Percentiles rank a stretch among this genome's conserved stretches.
phyloP scores from a whole-genome alignment of 139 green algal genomes.

The Coelastrella sp. region DNA sequence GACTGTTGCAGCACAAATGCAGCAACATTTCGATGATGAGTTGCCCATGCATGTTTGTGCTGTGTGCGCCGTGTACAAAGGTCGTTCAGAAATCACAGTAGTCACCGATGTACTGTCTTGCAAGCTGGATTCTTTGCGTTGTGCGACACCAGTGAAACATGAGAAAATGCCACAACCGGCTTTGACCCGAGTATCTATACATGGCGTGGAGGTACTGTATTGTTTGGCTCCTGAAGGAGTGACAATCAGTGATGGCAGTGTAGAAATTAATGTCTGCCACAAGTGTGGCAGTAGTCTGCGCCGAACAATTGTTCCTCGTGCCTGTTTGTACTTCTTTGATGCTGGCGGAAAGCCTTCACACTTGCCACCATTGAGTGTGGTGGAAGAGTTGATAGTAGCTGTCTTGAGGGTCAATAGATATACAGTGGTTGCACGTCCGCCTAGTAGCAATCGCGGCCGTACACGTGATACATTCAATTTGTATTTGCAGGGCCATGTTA shows the following conservation, averaged over 20 bases:
- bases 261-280: not conserved
- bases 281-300: not conserved
- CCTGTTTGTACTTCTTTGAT: not conserved
- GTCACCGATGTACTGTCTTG: not conserved
- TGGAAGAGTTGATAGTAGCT: conserved; percentile 17
- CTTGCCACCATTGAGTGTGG: not conserved
- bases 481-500: not conserved
- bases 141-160: not conserved
- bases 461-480: not conserved
- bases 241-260: not conserved
- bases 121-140: not conserved
- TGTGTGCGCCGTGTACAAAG: not conserved
- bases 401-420: not conserved
- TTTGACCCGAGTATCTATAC: not conserved
- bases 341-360: not conserved
- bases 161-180: not conserved
- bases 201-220: not conserved
- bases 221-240: not conserved
- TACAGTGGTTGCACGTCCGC: not conserved
- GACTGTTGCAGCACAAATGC: not conserved
- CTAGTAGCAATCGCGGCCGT: not conserved
- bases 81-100: not conserved
- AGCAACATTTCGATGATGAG: not conserved
- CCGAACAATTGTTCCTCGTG: not conserved
- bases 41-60: not conserved